Base-by-base conservation (phyloP, 306 rosid species). In the Dalbergia cultrata region DNA sequence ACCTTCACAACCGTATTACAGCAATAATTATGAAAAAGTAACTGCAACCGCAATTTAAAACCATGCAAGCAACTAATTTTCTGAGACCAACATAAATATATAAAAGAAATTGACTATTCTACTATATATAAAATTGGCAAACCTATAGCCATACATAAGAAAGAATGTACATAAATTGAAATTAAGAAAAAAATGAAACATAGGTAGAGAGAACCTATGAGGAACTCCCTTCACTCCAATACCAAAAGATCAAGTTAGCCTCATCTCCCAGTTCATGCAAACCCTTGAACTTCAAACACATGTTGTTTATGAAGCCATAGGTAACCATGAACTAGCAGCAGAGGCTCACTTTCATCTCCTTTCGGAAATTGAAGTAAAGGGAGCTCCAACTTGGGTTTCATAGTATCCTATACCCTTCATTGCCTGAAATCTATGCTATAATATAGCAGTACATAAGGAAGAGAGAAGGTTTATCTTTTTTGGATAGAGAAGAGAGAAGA, bases 211-310 rank as follows among this genome's bases (percentile, higher is more conserved):
- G 35, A 13, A 5, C 13, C 0, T 6, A 69, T 60, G 35, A 16
- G 75, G 83, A 91, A 88, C 92, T 89, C 91, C 91, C 91, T 91
- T 91, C 93, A 91, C 92, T 87, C 95, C 92, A 89, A 91, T 80
- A 75, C 90, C 78, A 84, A 87, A 91, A 62, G 85, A 89, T 87
- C 82, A 91, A 71, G 83, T 74, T 6, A 85, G 70, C 82, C 79
- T 76, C 87, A 85, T 85, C 88, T 86, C 90, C 90, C 8, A 77
- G 4, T 61, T 82, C 91, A 90, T 84, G 87, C 85, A 85, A 82
- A 90, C 90, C 90, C 72, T 78, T 85, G 65, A 63, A 58, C 52
- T 77, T 73, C 76, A 19, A 52, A 13, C 2, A 0, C 3, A 1
- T 4, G 8, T 0, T 18, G n/a, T 10, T 77, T 77, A 71, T 35